These are phyloP conservation scores for Hygrophila difformis DNA, from an alignment of 257 asterid genomes.

Conservation along the genomic window DNA sequence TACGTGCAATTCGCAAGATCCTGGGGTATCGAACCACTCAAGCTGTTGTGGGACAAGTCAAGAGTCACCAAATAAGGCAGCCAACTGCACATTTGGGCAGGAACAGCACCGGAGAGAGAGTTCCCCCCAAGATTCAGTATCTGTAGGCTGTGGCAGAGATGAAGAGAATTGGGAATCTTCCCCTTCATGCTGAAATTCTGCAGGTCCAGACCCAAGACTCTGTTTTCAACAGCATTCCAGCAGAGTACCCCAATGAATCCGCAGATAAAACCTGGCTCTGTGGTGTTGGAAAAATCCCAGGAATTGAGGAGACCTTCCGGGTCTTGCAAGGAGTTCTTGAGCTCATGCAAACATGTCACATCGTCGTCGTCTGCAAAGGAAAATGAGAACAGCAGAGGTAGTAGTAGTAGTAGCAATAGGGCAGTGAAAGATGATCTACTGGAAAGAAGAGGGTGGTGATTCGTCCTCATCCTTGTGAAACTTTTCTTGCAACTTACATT, in stretches of 20 bases:
- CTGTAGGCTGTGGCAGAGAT: slow-evolving; percentile 47
- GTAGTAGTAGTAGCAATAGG: no score
- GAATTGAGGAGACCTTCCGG: slow-evolving; percentile 31
- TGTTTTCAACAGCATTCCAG: slow-evolving; percentile 62
- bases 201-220: slow-evolving; percentile 34
- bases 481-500: no score
- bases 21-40: slow-evolving; percentile 65
- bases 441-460: no score
- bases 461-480: no score
- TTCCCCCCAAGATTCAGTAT: slow-evolving; percentile 67
- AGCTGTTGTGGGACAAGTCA: slow-evolving; percentile 54
- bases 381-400: slow-evolving; percentile 12
- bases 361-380: slow-evolving; percentile 40
- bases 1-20: slow-evolving; percentile 58
- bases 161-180: slow-evolving; percentile 36
- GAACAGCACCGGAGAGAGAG: slow-evolving; percentile 58
- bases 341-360: slow-evolving; percentile 36
- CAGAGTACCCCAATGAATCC: slow-evolving; percentile 45
- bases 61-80: slow-evolving; percentile 63
- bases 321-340: slow-evolving; percentile 39
- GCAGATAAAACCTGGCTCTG: slow-evolving; percentile 48
- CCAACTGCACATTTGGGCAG: slow-evolving; percentile 67
- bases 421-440: slow-evolving; percentile 17
- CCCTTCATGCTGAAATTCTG: slow-evolving; percentile 36
- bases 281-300: slow-evolving; percentile 41